Conservation (phyloP, 371 early-diverging fungal species). For the Dichotomocladium elegans region DNA sequence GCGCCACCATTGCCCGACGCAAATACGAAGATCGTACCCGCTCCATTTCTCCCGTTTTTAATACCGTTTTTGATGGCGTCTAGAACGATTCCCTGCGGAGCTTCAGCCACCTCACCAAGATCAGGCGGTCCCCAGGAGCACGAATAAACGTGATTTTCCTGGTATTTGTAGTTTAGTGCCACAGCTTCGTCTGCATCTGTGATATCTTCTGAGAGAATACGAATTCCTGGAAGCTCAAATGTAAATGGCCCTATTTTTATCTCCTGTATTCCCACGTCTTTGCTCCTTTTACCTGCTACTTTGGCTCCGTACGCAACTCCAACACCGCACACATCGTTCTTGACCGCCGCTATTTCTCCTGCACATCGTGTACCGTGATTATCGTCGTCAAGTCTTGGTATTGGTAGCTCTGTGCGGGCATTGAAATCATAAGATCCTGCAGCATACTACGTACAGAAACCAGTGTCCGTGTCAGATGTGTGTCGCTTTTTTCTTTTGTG, state of each 20-base stretch:
- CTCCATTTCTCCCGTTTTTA: slow-evolving; percentile 75
- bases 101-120: slow-evolving; percentile 78
- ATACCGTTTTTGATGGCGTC: slow-evolving; percentile 86
- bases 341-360: slow-evolving; percentile 91
- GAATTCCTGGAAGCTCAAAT: slow-evolving; percentile 18
- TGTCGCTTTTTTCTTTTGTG: neutral
- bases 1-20: slow-evolving; percentile 92
- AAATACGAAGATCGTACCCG: slow-evolving; percentile 90
- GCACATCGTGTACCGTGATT: slow-evolving; percentile 97
- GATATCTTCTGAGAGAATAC: slow-evolving; percentile 43
- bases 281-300: slow-evolving; percentile 73
- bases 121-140: slow-evolving; percentile 95
- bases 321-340: slow-evolving; percentile 90
- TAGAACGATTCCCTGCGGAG: slow-evolving; percentile 69
- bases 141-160: slow-evolving; percentile 87
- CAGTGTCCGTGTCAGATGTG: neutral
- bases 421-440: slow-evolving; percentile 94
- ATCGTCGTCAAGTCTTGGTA: slow-evolving; percentile 76
- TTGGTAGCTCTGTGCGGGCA: slow-evolving; percentile 70
- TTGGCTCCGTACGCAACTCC: slow-evolving; percentile 90
- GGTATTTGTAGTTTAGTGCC: slow-evolving; percentile 78
- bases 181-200: slow-evolving; percentile 72
- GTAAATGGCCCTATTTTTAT: too few relatives aligned
- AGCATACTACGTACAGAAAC: slow-evolving; percentile 47
- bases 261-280: too few relatives aligned